Base-by-base conservation (phyloP, 176 grass and related monocot genomes). In the Hyparrhenia diplandra region DNA sequence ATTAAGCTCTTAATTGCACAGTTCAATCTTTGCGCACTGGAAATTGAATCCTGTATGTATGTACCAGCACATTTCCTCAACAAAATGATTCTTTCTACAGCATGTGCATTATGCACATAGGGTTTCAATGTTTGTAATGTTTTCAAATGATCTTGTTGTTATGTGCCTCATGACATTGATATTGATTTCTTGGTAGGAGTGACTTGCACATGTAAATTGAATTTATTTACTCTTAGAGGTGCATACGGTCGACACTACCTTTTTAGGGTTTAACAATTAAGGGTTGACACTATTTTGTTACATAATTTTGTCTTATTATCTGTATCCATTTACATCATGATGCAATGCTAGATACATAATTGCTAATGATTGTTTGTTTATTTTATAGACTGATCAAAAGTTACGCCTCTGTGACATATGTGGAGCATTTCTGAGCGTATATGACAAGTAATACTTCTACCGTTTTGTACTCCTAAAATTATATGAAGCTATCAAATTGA, bases 391-490 rank as follows among this genome's bases (percentile, higher is more conserved):
- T 62, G 96, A 99, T 90, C 96, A 99, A 77, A 99, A 99, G 68
- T 61, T 99, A 75, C 90, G 96, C 40, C 84, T 99, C 75, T 99
- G 96, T 74, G 96, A 99, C 82, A 99, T 99, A 61, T 99, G 96
- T 88, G 96, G 96, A 83, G 96, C 96, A 60, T 99, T 99, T 89
- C 88, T 99, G 76, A 99, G 96, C 77, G 89, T 94, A 21, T 94
- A 89, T 80, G 92, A 91, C 73, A 94, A 90, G 89, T 92, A 94
- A 79, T 76, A 12, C 43, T 39, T 67, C 73, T 47, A 67, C 21
- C 37, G 60, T 29, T 24, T 51, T 73, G 21, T 25, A 34, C 13
- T 69, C 37, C 43, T 8, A 57, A 68, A 63, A 64, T 71, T 2
- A 31, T 78, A 36, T 67, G 49, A 74, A 42, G 67, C 21, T 67